phyloP scores from a whole-genome alignment of 345 rosid species.

The Stellera chamaejasme region DNA sequence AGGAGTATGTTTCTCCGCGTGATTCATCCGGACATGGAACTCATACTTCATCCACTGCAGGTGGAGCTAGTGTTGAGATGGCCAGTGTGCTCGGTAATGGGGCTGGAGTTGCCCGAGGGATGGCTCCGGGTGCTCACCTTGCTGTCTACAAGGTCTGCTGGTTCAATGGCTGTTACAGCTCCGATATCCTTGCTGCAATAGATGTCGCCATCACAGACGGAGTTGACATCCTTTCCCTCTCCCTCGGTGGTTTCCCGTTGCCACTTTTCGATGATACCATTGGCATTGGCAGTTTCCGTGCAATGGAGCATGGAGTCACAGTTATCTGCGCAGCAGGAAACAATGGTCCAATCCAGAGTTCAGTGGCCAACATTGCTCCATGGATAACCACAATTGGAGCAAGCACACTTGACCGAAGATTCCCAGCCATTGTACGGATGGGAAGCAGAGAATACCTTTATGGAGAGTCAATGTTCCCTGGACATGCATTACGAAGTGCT shows the following conservation, averaged over 20 bases:
- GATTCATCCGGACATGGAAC: conserved; percentile 90
- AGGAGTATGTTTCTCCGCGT: conserved; percentile 63
- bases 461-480: conserved; percentile 78
- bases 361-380: conserved; percentile 88
- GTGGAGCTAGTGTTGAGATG: conserved; percentile 57
- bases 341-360: conserved; percentile 66
- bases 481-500: conserved; percentile 28
- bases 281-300: conserved; percentile 86
- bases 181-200: conserved; percentile 84
- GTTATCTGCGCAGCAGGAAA: conserved; percentile 93
- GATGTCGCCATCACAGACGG: conserved; percentile 70
- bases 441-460: conserved; percentile 50
- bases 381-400: conserved; percentile 91
- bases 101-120: conserved; percentile 75
- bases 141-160: conserved; percentile 91
- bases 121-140: conserved; percentile 83
- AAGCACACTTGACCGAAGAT: conserved; percentile 75
- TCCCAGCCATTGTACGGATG: conserved; percentile 62
- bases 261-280: conserved; percentile 78
- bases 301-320: conserved; percentile 71
- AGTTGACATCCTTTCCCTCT: conserved; percentile 83
- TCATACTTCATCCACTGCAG: conserved; percentile 84
- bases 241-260: conserved; percentile 79
- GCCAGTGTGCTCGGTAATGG: conserved; percentile 70
- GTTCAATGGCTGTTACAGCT: conserved; percentile 79